phyloP scores from a whole-genome alignment of 305 asterid species.

The Solanum chacoense region DNA sequence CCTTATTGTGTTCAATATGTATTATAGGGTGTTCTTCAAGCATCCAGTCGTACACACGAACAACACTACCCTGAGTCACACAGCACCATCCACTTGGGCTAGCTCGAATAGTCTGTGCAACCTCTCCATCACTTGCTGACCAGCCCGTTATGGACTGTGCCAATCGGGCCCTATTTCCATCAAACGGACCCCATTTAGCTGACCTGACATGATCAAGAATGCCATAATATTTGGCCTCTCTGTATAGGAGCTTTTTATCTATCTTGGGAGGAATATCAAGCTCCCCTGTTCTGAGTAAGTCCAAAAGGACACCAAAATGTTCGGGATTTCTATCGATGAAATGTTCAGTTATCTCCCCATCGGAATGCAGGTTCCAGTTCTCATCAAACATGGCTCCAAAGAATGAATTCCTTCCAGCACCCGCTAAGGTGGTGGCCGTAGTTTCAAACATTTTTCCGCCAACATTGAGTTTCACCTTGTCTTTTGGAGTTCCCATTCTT shows the following conservation, averaged over 20 bases:
- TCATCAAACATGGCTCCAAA: constrained; percentile 74
- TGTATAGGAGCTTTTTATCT: constrained; percentile 42
- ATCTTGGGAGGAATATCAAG: constrained; percentile 33
- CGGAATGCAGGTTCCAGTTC: constrained; percentile 49
- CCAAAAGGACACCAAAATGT: constrained; percentile 63
- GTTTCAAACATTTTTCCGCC: constrained; percentile 69
- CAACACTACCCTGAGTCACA: constrained; percentile 7
- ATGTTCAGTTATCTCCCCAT: constrained; percentile 30
- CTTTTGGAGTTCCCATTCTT: constrained; percentile 21
- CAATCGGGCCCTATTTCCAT: constrained; percentile 42
- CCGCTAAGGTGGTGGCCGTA: constrained; percentile 64
- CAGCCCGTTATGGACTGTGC: constrained; percentile 21
- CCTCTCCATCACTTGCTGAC: not conserved
- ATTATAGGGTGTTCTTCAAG: not conserved
- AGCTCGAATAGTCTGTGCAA: constrained; percentile 25
- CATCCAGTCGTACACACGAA: not conserved
- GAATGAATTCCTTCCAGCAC: constrained; percentile 57
- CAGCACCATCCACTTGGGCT: constrained; percentile 83
- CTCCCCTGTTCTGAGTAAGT: constrained; percentile 72
- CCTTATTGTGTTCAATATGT: not conserved
- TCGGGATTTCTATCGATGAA: constrained; percentile 74
- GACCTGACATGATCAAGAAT: constrained; percentile 56
- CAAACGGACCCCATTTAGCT: constrained; percentile 57
- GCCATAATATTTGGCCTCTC: constrained; percentile 69
- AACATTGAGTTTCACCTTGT: constrained; percentile 51